Base-by-base conservation (phyloP, 495 filamentous ascomycete species). In the Penicillium herquei region DNA sequence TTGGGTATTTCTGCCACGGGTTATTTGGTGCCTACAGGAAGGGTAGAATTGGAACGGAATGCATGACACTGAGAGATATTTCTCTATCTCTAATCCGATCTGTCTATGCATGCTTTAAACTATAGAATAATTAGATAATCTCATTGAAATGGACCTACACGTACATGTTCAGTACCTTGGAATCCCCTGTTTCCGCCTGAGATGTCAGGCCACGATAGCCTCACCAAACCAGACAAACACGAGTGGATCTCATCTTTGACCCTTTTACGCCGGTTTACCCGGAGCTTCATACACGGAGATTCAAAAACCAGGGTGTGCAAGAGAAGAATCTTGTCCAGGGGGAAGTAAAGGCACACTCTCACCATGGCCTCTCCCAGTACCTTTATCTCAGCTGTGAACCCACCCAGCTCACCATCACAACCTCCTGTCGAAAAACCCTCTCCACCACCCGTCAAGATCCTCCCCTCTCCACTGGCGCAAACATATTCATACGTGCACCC, bases 401-500 rank as follows among this genome's bases (percentile, higher is more conserved):
- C 49, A n/a, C 32, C 66, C 21, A 43, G 48, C 17, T 56, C 59
- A 17, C 14, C 50, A 34, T 49, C 47, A 4, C 68, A 72, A 45
- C 52, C 65, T 32, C 57, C 66, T 14, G 65, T 64, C 42, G 66
- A 72, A 34, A 69, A 68, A 39, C 65, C 68, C 34, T 61, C 67
- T 12, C 42, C 66, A 18, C 67, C 66, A 2, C 57, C 69, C 14
- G 51, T 73, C 46, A 56, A 74, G 26, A 68, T 83, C 54, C 82
- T 85, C 49, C 64, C 75, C 18, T 77, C 70, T 8, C 70, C 72
- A 31, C 45, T 73, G 45, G 75, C 83, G 6, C 73, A 68, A 33
- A 61, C 75, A 26, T 87, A 82, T 58, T 76, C 82, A 10, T 77
- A 87, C 61, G 66, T 84, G 50, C 87, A 95, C 59, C 85, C 89